A percentile compares a stretch with the other conserved stretches of the same genome.
Conservation (phyloP, 2,329 filamentous ascomycete species). For the Paecilomyces fulvus region DNA sequence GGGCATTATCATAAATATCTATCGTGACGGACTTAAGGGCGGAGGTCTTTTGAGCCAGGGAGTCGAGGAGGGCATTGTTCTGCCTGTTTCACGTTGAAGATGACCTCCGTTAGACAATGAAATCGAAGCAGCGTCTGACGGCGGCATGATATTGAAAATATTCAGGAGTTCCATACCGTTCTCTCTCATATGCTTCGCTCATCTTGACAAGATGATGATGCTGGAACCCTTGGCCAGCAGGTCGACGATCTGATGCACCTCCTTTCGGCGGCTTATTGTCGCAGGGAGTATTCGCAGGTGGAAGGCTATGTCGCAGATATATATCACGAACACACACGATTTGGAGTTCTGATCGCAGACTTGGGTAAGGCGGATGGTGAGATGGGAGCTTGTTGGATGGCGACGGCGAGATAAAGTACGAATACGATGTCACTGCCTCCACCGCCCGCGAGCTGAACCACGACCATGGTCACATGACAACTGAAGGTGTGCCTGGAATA, state of each 20-base stretch:
- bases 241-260: not conserved
- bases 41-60: slow-evolving; percentile 83
- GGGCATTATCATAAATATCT: slow-evolving; percentile 95
- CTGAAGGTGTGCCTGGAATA: not conserved
- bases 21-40: slow-evolving; percentile 88
- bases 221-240: not conserved
- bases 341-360: not conserved
- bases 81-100: slow-evolving; percentile 45
- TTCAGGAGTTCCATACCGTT: slow-evolving; percentile 42
- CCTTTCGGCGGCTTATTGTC: not conserved
- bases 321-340: not conserved
- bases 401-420: slow-evolving; percentile 4
- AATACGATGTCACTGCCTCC: not conserved
- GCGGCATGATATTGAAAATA: not conserved
- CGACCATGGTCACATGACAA: not conserved
- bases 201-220: slow-evolving; percentile 37
- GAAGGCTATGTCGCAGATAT: not conserved
- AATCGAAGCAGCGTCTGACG: not conserved
- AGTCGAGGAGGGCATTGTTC: slow-evolving; percentile 89
- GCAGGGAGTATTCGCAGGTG: not conserved
- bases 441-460: not conserved
- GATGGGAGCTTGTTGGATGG: not conserved
- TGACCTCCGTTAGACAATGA: slow-evolving; percentile 1
- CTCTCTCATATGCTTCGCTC: slow-evolving; percentile 71
- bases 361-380: not conserved